A percentile compares a stretch with the other conserved stretches of the same genome.
Conservation (phyloP, 345 rosid species). For the Rhodamnia rubescens region DNA sequence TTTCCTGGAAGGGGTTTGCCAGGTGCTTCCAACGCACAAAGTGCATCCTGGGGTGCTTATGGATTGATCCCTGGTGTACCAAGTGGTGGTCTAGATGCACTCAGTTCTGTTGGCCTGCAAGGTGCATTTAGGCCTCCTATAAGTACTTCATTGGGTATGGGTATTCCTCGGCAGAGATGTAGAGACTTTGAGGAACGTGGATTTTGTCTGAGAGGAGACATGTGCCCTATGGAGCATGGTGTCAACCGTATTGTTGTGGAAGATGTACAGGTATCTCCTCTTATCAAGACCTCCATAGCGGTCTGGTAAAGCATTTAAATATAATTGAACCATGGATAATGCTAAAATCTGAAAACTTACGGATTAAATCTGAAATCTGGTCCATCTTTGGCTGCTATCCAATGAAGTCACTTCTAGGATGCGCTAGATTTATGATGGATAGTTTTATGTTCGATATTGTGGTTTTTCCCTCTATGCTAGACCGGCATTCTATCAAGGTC, state of each 20-base stretch:
- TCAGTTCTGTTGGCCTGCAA: conserved; percentile 60
- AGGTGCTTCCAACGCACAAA: conserved; percentile 49
- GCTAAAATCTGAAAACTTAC: not conserved
- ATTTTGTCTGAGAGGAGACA: conserved; percentile 95
- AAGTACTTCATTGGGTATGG: conserved; percentile 48
- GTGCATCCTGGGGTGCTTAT: conserved; percentile 67
- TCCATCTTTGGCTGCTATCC: not conserved
- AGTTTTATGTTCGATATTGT: not conserved
- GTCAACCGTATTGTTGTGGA: conserved; percentile 94
- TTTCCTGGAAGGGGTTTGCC: conserved; percentile 75
- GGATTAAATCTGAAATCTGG: not conserved
- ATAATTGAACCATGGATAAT: not conserved
- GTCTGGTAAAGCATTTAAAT: not conserved
- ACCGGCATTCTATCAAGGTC: not conserved
- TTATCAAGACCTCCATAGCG: not conserved
- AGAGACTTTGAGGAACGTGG: conserved; percentile 99
- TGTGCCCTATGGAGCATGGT: conserved; percentile 99
- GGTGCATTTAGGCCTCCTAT: conserved; percentile 61
- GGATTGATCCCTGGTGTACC: conserved; percentile 73
- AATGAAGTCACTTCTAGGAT: not conserved
- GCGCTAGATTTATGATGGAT: not conserved
- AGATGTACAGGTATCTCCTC: conserved; percentile 75
- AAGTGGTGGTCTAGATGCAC: conserved; percentile 68
- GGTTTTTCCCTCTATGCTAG: not conserved
- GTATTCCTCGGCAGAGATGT: conserved; percentile 76